Percentiles rank a stretch among this genome's conserved stretches.
phyloP scores from a whole-genome alignment of 1,139 yeast species.

The Pichia norvegensis region DNA sequence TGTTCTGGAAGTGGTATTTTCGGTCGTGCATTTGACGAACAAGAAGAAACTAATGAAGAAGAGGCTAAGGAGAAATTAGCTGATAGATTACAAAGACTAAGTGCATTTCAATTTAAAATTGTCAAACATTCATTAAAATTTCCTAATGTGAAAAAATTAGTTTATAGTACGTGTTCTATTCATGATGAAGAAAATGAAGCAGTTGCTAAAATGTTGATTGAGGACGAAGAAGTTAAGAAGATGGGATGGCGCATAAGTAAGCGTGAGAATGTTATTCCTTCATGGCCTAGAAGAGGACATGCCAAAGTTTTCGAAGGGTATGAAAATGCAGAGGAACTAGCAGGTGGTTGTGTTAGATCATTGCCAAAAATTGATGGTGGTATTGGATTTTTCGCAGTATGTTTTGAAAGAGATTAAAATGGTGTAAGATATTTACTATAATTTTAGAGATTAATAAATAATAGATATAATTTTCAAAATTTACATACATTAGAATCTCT shows the following conservation, averaged over 20 bases:
- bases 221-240: constrained; percentile 50
- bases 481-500: constrained; percentile 34
- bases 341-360: constrained; percentile 83
- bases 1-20: constrained; percentile 97
- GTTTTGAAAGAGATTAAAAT: constrained; percentile 40
- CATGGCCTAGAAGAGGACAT: constrained; percentile 82
- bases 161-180: constrained; percentile 91
- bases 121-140: constrained; percentile 82
- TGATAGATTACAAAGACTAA: constrained; percentile 58
- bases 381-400: constrained; percentile 92
- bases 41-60: constrained; percentile 31
- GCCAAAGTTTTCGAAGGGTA: constrained; percentile 52
- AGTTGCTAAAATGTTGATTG: constrained; percentile 71
- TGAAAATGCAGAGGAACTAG: constrained; percentile 43
- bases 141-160: constrained; percentile 70
- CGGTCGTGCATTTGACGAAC: constrained; percentile 64
- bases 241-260: constrained; percentile 72
- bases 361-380: constrained; percentile 84
- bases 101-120: constrained; percentile 80
- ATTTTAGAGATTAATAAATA: neutral
- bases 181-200: constrained; percentile 91
- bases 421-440: constrained; percentile 1
- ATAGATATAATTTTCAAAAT: neutral
- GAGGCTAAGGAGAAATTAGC: constrained; percentile 28
- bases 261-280: constrained; percentile 59